Conservation (phyloP, 1,139 yeast species). For the Magnusiomyces suaveolens region DNA sequence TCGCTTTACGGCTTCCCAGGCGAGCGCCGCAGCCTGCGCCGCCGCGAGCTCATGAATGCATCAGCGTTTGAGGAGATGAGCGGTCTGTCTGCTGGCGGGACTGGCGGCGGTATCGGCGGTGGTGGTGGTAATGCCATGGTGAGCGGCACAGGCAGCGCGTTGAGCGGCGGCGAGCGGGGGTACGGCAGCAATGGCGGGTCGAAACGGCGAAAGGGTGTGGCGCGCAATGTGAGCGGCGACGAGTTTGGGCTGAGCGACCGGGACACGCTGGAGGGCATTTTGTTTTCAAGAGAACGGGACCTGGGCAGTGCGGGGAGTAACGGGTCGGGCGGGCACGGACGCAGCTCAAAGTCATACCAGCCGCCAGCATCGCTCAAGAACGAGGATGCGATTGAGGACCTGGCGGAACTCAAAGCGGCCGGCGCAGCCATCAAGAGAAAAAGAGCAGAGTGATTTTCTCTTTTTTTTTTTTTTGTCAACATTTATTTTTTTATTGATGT, state of each 20-base stretch:
- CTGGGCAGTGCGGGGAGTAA: background rate
- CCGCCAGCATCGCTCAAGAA: conserved; percentile 34
- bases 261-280: conserved; percentile 30
- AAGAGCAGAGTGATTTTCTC: background rate
- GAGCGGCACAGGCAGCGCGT: conserved; percentile 13
- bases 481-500: background rate
- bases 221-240: conserved; percentile 15
- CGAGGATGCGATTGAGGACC: conserved; percentile 13
- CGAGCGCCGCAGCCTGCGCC: conserved; percentile 27
- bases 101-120: conserved; percentile 17
- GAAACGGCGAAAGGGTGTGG: conserved; percentile 16
- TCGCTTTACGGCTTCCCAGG: conserved; percentile 15
- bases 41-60: conserved; percentile 22
- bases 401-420: conserved; percentile 10
- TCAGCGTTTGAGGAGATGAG: conserved; percentile 25
- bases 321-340: background rate
- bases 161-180: conserved; percentile 16
- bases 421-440: conserved; percentile 9
- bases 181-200: conserved; percentile 16
- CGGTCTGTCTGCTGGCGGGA: conserved; percentile 27
- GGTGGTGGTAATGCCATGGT: conserved; percentile 10
- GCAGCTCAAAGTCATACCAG: conserved; percentile 27
- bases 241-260: conserved; percentile 28
- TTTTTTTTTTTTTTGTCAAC: too few relatives aligned
- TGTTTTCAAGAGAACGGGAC: conserved; percentile 29